Conservation (phyloP, 495 filamentous ascomycete genomes). For the Gamarada debralockiae region DNA sequence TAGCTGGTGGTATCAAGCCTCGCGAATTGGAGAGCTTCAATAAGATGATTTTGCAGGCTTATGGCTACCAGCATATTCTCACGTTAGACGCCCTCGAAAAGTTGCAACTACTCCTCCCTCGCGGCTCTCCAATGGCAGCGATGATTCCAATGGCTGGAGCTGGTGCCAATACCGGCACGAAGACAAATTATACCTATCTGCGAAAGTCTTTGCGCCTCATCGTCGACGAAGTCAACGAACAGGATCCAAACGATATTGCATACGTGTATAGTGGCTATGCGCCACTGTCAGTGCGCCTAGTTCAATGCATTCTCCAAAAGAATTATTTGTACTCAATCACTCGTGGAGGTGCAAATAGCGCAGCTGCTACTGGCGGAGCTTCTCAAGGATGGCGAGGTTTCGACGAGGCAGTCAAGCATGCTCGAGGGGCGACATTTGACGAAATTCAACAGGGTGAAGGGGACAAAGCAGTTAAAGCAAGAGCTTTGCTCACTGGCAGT, state of each 20-base stretch:
- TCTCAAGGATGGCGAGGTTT: constrained; percentile 87
- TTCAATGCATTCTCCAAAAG: constrained; percentile 96
- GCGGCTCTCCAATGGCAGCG: constrained; percentile 62
- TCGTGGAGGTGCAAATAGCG: constrained; percentile 44
- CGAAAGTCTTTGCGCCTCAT: constrained; percentile 84
- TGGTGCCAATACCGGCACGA: constrained; percentile 51
- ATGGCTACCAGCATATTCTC: constrained; percentile 90
- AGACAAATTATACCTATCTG: constrained; percentile 88
- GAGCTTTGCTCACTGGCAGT: constrained; percentile 72
- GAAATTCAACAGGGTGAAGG: constrained; percentile 83
- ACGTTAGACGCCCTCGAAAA: constrained; percentile 90
- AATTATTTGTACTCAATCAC: constrained; percentile 69
- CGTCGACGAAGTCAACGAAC: constrained; percentile 94
- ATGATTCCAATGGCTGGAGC: constrained; percentile 64
- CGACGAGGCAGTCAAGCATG: constrained; percentile 82
- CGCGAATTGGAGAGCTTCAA: constrained; percentile 88
- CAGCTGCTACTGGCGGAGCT: constrained; percentile 48
- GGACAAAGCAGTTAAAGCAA: constrained; percentile 87
- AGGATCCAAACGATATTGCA: constrained; percentile 92
- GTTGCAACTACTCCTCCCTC: constrained; percentile 74
- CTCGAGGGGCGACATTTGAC: constrained; percentile 82
- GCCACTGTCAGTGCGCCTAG: constrained; percentile 84
- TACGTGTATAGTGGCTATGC: constrained; percentile 98
- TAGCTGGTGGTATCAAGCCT: constrained; percentile 80
- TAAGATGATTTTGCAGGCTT: constrained; percentile 81